phyloP scores from a whole-genome alignment of 371 early-diverging fungal genomes.

The Mucor plumbeus region DNA sequence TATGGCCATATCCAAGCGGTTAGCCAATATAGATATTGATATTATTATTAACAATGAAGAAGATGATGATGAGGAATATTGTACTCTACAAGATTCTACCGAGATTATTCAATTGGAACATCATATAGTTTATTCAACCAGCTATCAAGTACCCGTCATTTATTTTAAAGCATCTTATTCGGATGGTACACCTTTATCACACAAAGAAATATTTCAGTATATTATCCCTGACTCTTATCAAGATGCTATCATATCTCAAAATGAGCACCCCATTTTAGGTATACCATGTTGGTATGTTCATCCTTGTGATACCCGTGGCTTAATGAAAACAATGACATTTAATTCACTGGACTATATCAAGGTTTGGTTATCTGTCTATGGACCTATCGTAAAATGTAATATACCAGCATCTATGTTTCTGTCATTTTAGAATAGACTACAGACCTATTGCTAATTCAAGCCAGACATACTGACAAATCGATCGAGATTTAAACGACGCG shows the following conservation, averaged over 20 bases:
- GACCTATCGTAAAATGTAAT: conserved; percentile 33
- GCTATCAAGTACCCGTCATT: conserved; percentile 74
- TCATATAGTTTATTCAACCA: conserved; percentile 71
- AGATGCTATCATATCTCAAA: conserved; percentile 36
- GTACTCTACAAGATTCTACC: neutral
- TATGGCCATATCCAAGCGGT: neutral
- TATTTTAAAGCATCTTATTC: conserved; percentile 61
- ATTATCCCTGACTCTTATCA: conserved; percentile 46
- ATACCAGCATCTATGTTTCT: conserved; percentile 17
- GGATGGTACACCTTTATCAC: conserved; percentile 52
- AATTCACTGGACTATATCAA: conserved; percentile 33
- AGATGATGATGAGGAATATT: conserved; percentile 5
- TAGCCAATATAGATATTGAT: neutral
- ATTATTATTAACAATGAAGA: neutral
- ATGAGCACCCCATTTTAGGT: conserved; percentile 70
- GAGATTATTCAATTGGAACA: conserved; percentile 52
- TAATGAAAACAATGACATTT: conserved; percentile 43
- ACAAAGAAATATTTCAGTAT: conserved; percentile 53
- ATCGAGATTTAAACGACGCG: no score
- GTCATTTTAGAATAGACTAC: neutral
- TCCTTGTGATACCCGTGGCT: conserved; percentile 71
- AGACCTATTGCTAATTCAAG: no score
- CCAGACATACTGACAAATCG: no score
- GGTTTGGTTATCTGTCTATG: conserved; percentile 44
- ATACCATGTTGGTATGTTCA: conserved; percentile 71